Conservation (phyloP, 768 basidiomycete genomes). For the Lactarius evosmus region DNA sequence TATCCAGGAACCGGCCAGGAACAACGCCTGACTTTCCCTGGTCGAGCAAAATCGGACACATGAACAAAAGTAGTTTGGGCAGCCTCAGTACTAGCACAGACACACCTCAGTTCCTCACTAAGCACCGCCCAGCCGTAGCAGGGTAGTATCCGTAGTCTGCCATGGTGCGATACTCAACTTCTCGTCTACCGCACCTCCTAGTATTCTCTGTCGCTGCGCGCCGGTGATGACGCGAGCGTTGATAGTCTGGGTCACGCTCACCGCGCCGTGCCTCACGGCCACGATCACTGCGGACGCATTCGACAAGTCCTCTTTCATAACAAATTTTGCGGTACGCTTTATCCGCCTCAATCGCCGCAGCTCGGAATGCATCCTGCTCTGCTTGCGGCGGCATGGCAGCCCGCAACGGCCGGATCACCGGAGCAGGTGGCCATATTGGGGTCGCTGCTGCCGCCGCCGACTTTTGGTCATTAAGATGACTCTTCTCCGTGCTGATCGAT, state of each 20-base stretch:
- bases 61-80: not conserved
- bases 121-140: not conserved
- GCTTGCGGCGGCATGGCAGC: not conserved
- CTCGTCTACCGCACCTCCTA: constrained; percentile 6
- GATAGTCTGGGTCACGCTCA: constrained; percentile 7
- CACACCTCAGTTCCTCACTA: not conserved
- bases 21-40: not conserved
- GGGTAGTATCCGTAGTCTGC: constrained; percentile 15
- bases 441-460: not conserved
- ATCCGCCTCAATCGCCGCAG: constrained; percentile 9
- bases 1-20: not conserved
- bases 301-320: constrained; percentile 7
- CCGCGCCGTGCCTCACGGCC: not conserved
- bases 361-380: constrained; percentile 8
- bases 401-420: constrained; percentile 6
- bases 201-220: constrained; percentile 17
- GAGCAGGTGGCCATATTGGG: constrained; percentile 13
- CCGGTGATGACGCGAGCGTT: constrained; percentile 15
- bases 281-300: constrained; percentile 4
- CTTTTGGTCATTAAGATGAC: not conserved
- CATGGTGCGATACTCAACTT: constrained; percentile 16
- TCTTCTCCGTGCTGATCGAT: not conserved
- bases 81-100: not conserved
- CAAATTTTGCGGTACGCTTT: not conserved
- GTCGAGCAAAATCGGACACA: not conserved